Conservation (phyloP, 495 filamentous ascomycete genomes). For the Aspergillus cristatus region DNA sequence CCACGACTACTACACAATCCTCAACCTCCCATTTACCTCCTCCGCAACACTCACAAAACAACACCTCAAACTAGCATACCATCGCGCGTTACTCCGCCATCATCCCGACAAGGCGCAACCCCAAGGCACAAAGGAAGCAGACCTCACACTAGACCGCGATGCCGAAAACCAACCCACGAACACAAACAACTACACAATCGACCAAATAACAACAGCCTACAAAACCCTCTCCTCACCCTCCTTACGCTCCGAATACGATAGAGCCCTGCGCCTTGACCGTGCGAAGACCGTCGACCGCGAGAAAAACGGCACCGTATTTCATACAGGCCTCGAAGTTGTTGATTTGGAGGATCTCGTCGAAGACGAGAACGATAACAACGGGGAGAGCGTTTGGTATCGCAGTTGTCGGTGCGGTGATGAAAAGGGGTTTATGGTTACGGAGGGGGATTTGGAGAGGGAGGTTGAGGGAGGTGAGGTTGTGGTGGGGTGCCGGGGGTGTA, state of each 20-base stretch:
- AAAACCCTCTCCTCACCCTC: conserved; percentile 52
- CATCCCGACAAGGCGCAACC: conserved; percentile 68
- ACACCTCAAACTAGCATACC: conserved; percentile 67
- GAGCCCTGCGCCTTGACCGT: conserved; percentile 33
- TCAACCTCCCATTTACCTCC: conserved; percentile 35
- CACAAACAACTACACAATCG: conserved; percentile 45
- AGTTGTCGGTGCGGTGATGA: conserved; percentile 75
- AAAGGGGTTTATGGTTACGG: conserved; percentile 58
- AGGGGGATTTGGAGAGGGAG: conserved; percentile 61
- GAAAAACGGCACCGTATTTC: conserved; percentile 34
- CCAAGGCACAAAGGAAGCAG: conserved; percentile 9
- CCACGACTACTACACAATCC: conserved; percentile 44
- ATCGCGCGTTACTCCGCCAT: conserved; percentile 62
- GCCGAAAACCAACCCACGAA: not conserved
- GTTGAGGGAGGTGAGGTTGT: conserved; percentile 56
- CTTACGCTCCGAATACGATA: conserved; percentile 59
- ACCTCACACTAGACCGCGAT: not conserved
- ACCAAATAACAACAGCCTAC: conserved; percentile 74
- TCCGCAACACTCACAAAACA: conserved; percentile 24
- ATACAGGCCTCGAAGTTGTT: conserved; percentile 66
- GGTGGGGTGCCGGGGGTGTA: conserved; percentile 72
- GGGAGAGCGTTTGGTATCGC: conserved; percentile 48
- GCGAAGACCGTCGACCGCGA: conserved; percentile 15
- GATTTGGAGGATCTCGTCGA: conserved; percentile 73
- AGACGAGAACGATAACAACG: conserved; percentile 18